Percentiles rank a stretch among this genome's conserved stretches.
phyloP scores from a whole-genome alignment of 129 eudicot species.

The Lonicera japonica region DNA sequence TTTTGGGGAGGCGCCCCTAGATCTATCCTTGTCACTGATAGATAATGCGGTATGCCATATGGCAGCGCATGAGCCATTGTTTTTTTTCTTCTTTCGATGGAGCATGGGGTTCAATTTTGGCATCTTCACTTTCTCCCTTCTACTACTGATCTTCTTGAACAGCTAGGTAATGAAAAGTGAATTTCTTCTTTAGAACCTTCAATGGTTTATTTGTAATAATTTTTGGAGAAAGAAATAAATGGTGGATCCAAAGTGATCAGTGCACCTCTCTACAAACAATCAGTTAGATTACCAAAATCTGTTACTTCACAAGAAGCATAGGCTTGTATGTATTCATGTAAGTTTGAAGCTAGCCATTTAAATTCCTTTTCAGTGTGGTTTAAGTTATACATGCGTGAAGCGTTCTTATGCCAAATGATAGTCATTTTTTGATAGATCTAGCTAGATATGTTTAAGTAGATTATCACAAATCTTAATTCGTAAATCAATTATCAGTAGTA shows the following conservation, averaged over 20 bases:
- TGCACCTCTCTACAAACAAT: neutral
- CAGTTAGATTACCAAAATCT: constrained; percentile 3
- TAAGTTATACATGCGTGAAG: neutral
- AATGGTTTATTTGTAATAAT: too few relatives aligned
- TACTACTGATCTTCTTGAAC: neutral
- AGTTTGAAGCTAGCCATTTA: constrained; percentile 4
- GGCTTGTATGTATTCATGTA: constrained; percentile 8
- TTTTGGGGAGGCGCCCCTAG: too few relatives aligned
- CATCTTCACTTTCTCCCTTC: constrained; percentile 35
- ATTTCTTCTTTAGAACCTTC: constrained; percentile 3
- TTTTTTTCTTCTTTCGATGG: constrained; percentile 27
- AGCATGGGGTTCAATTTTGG: constrained; percentile 40
- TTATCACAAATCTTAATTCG: neutral
- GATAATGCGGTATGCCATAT: constrained; percentile 33
- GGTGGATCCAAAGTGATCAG: too few relatives aligned
- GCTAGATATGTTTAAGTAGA: neutral
- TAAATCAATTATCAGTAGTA: neutral
- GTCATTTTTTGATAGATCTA: neutral
- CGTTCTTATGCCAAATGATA: neutral
- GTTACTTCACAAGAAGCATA: constrained; percentile 1
- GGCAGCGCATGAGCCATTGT: constrained; percentile 50
- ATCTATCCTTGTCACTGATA: too few relatives aligned
- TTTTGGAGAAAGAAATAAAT: neutral
- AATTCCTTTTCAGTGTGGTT: neutral
- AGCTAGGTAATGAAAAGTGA: neutral